These are phyloP conservation scores for Yamadazyma kanchanaburiensis DNA, from an alignment of 1,139 yeast species.

Conservation along the genomic window DNA sequence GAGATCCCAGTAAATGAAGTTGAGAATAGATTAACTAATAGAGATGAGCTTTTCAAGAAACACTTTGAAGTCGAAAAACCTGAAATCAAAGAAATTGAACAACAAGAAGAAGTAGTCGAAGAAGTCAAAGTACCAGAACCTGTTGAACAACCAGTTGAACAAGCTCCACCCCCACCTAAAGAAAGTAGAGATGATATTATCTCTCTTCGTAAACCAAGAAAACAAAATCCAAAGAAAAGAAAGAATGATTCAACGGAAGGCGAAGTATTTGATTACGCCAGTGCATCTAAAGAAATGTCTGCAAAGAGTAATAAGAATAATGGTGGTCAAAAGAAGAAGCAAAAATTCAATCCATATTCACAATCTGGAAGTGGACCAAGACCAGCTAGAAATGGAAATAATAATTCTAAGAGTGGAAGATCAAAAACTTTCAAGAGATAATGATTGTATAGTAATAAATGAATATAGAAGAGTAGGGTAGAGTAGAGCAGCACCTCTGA, in stretches of 20 bases:
- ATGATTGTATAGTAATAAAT: background rate
- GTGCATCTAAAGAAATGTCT: background rate
- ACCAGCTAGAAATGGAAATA: conserved; percentile 46
- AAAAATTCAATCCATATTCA: conserved; percentile 61
- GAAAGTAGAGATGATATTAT: conserved; percentile 52
- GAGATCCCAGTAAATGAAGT: conserved; percentile 2
- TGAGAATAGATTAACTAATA: conserved; percentile 4
- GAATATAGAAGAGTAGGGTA: background rate
- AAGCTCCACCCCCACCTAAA: conserved; percentile 3
- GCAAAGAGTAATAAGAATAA: conserved; percentile 12
- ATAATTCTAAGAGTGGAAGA: conserved; percentile 40
- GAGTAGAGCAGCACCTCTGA: background rate
- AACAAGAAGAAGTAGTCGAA: conserved; percentile 2
- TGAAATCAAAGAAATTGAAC: background rate
- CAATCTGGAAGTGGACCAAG: conserved; percentile 47
- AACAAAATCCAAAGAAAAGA: conserved; percentile 11
- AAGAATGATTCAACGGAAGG: conserved; percentile 14
- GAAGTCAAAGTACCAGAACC: background rate
- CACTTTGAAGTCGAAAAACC: conserved; percentile 1
- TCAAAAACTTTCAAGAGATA: conserved; percentile 43
- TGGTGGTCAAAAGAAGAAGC: conserved; percentile 37
- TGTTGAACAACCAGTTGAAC: conserved; percentile 4
- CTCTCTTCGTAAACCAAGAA: conserved; percentile 35
- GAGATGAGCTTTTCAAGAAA: conserved; percentile 3
- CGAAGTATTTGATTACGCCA: conserved; percentile 43